Evolutionary conservation across 164 flowering plant genomes (phyloP).

Genomic region (Chimonanthus praecox): DNA sequence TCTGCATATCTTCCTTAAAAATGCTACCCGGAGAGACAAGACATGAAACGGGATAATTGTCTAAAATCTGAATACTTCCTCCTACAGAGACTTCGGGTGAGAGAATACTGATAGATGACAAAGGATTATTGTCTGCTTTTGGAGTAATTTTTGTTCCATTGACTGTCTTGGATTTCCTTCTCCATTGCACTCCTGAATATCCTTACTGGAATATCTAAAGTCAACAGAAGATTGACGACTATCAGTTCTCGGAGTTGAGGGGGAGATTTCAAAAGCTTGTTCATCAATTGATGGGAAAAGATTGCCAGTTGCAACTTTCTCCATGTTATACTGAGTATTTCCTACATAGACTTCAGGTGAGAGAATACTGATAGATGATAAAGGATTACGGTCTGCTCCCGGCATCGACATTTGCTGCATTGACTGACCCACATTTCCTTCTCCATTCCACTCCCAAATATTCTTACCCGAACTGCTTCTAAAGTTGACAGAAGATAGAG

Average conservation of each 20-base stretch:
- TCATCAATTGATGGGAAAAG: neutral
- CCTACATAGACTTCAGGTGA: constrained; percentile 43
- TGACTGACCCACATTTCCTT: constrained; percentile 1
- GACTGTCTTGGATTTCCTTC: neutral
- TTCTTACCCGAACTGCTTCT: neutral
- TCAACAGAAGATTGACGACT: neutral
- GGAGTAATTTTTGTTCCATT: constrained; percentile 1
- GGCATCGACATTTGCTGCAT: constrained; percentile 1
- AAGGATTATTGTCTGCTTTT: constrained; percentile 3
- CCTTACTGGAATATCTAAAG: neutral
- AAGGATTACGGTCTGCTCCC: constrained; percentile 3
- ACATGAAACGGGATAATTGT: neutral
- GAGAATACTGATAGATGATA: constrained; percentile 4
- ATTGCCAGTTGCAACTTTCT: neutral
- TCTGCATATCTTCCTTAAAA: constrained; percentile 26
- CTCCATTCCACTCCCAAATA: neutral
- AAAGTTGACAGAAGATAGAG: neutral
- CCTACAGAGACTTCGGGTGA: constrained; percentile 44
- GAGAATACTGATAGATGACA: constrained; percentile 4
- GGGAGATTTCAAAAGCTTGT: neutral
- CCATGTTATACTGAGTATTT: constrained; percentile 24
- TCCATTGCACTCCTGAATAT: neutral
- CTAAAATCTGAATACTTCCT: constrained; percentile 40
- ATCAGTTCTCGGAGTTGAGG: neutral
- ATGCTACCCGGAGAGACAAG: neutral